Percentiles rank a stretch among this genome's conserved stretches.
Conservation (phyloP, 2,329 filamentous ascomycete genomes). For the Microsporum canis region DNA sequence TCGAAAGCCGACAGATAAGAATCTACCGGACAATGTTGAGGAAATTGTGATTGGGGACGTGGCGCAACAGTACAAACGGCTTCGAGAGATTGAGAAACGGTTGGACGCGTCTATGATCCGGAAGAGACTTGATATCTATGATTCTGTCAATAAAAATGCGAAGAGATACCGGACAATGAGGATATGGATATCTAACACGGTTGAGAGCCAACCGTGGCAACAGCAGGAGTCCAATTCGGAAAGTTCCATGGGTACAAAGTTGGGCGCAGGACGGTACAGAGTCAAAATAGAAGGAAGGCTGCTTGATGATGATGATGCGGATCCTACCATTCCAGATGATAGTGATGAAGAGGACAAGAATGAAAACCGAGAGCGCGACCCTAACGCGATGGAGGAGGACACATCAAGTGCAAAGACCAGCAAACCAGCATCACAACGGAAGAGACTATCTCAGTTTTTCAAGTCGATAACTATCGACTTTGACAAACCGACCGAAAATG, state of each 20-base stretch:
- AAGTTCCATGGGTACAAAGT: constrained; percentile 50
- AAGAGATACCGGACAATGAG: constrained; percentile 78
- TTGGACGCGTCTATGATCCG: constrained; percentile 89
- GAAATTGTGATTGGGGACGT: constrained; percentile 71
- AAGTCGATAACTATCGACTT: constrained; percentile 43
- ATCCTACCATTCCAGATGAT: constrained; percentile 41
- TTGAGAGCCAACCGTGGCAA: constrained; percentile 92
- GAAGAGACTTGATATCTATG: constrained; percentile 82
- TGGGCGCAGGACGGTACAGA: constrained; percentile 46
- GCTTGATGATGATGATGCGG: constrained; percentile 59
- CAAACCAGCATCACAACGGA: constrained; percentile 22
- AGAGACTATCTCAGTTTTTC: constrained; percentile 41
- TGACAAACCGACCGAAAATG: constrained; percentile 34
- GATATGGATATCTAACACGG: constrained; percentile 91
- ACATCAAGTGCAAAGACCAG: constrained; percentile 25
- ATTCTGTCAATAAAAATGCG: constrained; percentile 61
- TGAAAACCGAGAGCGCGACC: constrained; percentile 31
- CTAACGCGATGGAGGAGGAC: constrained; percentile 53
- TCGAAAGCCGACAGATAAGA: constrained; percentile 87
- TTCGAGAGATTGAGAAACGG: constrained; percentile 76
- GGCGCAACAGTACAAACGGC: constrained; percentile 66
- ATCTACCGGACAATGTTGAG: constrained; percentile 81
- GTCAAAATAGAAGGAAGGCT: constrained; percentile 87
- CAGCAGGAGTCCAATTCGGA: constrained; percentile 46
- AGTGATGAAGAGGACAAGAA: constrained; percentile 39